Conservation (phyloP, 2,329 filamentous ascomycete species). For the Neopestalotiopsis rosae region DNA sequence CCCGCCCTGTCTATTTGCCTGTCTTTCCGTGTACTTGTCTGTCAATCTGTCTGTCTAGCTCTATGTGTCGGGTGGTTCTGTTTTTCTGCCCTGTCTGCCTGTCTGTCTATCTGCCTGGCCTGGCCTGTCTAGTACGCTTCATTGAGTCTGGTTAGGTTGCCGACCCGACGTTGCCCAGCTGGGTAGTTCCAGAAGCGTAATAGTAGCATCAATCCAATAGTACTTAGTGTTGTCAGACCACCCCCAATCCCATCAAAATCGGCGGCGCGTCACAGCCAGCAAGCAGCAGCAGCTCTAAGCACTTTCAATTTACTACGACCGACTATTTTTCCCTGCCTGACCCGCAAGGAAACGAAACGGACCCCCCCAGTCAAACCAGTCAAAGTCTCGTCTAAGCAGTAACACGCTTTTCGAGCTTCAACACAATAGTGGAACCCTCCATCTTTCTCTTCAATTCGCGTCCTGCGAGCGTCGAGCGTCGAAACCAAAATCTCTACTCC, state of each 20-base stretch:
- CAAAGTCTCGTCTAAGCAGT: slow-evolving; percentile 5
- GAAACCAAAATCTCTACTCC: slow-evolving; percentile 13
- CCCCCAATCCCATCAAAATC: not conserved
- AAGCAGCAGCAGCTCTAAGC: too few relatives aligned
- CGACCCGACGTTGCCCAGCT: not conserved
- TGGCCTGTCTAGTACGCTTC: not conserved
- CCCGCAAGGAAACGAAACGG: not conserved
- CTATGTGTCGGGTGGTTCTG: too few relatives aligned
- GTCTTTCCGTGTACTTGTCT: too few relatives aligned
- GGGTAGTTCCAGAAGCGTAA: too few relatives aligned
- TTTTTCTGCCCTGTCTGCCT: not conserved
- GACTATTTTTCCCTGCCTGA: not conserved
- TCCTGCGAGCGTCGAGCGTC: not conserved
- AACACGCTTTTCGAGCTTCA: slow-evolving; percentile 16
- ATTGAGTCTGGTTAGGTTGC: not conserved
- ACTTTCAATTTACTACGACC: slow-evolving; percentile 2
- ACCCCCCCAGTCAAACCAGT: not conserved
- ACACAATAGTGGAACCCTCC: slow-evolving; percentile 7
- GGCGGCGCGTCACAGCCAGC: not conserved
- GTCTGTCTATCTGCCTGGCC: not conserved
- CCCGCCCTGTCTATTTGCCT: too few relatives aligned
- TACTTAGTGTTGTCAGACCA: not conserved
- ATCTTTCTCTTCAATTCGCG: slow-evolving; percentile 9
- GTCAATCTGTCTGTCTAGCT: too few relatives aligned
- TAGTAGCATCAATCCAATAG: too few relatives aligned